Conservation (phyloP, 495 filamentous ascomycete genomes). For the Tetracladium setigerum region DNA sequence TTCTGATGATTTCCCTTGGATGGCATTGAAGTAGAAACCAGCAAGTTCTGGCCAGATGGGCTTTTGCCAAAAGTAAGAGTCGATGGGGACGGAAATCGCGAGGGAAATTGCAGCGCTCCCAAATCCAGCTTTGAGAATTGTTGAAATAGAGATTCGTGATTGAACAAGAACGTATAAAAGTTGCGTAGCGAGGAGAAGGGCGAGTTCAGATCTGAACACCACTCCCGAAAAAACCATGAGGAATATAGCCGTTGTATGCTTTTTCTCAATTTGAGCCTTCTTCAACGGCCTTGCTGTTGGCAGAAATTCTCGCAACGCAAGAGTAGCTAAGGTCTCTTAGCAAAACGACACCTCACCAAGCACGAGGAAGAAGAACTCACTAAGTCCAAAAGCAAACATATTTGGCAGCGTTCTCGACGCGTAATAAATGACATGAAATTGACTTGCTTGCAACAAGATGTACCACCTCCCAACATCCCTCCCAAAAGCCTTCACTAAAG, state of each 20-base stretch:
- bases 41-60: conserved; percentile 86
- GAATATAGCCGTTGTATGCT: conserved; percentile 44
- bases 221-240: conserved; percentile 76
- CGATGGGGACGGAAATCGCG: conserved; percentile 57
- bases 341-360: conserved; percentile 1
- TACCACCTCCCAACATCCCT: conserved; percentile 71
- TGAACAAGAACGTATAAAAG: conserved; percentile 49
- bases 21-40: conserved; percentile 86
- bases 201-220: conserved; percentile 85
- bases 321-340: conserved; percentile 41
- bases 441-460: conserved; percentile 68
- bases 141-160: conserved; percentile 45
- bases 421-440: conserved; percentile 94
- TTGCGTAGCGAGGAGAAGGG: conserved; percentile 62
- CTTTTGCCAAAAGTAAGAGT: conserved; percentile 89
- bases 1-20: conserved; percentile 65
- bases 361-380: conserved; percentile 30
- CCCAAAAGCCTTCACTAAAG: conserved; percentile 63
- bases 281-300: conserved; percentile 36
- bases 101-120: conserved; percentile 56
- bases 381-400: conserved; percentile 88
- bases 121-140: conserved; percentile 62
- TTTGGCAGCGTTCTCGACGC: conserved; percentile 89
- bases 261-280: conserved; percentile 11
- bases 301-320: conserved; percentile 65